These are phyloP conservation scores for Calonectria ilicicola DNA, from an alignment of 2,329 filamentous ascomycete genomes.

Conservation along the genomic window DNA sequence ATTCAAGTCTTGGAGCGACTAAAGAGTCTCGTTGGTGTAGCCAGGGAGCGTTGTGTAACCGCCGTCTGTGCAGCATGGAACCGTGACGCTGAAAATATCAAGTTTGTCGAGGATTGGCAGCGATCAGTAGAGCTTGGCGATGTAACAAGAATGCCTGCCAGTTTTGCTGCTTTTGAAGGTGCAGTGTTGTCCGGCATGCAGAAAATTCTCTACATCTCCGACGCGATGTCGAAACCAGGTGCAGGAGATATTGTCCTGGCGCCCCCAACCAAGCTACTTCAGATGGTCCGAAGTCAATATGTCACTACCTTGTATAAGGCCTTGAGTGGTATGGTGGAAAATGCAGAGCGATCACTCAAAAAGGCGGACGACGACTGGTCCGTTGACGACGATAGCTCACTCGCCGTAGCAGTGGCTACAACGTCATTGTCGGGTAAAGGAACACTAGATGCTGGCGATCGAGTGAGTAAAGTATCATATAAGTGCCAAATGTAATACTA, in stretches of 20 bases:
- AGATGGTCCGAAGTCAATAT: slow-evolving; percentile 92
- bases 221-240: slow-evolving; percentile 81
- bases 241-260: slow-evolving; percentile 84
- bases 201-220: slow-evolving; percentile 93
- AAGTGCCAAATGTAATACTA: slow-evolving; percentile 27
- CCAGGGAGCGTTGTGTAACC: slow-evolving; percentile 86
- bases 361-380: slow-evolving; percentile 74
- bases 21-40: slow-evolving; percentile 78
- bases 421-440: slow-evolving; percentile 56
- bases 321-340: slow-evolving; percentile 95
- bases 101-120: slow-evolving; percentile 93
- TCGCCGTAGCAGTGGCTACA: slow-evolving; percentile 46
- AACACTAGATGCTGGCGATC: slow-evolving; percentile 66
- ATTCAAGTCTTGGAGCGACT: slow-evolving; percentile 76
- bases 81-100: slow-evolving; percentile 91
- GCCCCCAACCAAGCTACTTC: slow-evolving; percentile 86
- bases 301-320: slow-evolving; percentile 95
- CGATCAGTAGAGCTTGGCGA: slow-evolving; percentile 84
- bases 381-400: slow-evolving; percentile 58
- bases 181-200: slow-evolving; percentile 88
- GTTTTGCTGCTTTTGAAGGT: slow-evolving; percentile 88
- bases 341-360: slow-evolving; percentile 82
- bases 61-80: slow-evolving; percentile 94
- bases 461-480: slow-evolving; percentile 55
- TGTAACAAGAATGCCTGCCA: slow-evolving; percentile 89